phyloP scores from a whole-genome alignment of 352 stramenopile genomes.

The Peronospora destructor region DNA sequence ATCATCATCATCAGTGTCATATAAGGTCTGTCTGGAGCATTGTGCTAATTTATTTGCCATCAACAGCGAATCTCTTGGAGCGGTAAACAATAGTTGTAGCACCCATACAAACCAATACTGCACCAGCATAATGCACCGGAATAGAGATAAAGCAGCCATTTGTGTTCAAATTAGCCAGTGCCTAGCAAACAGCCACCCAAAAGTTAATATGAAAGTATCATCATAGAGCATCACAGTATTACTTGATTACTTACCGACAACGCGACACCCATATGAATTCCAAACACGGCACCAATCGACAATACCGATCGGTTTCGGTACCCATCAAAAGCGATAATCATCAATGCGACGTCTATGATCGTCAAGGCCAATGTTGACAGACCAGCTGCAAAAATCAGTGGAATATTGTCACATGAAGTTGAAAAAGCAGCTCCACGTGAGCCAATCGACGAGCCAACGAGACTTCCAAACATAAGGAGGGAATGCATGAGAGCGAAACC shows the following conservation, averaged over 20 bases:
- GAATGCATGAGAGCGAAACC: constrained; percentile 80
- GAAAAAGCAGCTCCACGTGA: constrained; percentile 68
- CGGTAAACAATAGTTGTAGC: constrained; percentile 41
- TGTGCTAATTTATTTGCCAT: constrained; percentile 21
- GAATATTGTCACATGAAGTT: constrained; percentile 58
- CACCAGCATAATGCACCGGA: constrained; percentile 64
- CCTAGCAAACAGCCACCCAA: constrained; percentile 15
- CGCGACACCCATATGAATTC: constrained; percentile 69
- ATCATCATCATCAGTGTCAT: too few relatives aligned
- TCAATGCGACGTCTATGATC: constrained; percentile 69
- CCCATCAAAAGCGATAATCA: constrained; percentile 77
- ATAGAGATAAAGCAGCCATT: constrained; percentile 78
- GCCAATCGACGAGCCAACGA: constrained; percentile 62
- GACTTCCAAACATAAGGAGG: constrained; percentile 79
- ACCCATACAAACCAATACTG: constrained; percentile 36
- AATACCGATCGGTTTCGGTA: constrained; percentile 59
- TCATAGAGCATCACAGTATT: not conserved
- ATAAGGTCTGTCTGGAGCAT: not conserved
- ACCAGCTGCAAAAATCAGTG: constrained; percentile 60
- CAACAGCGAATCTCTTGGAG: constrained; percentile 29
- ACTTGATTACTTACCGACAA: constrained; percentile 40
- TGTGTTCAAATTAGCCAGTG: constrained; percentile 63
- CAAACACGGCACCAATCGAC: constrained; percentile 42
- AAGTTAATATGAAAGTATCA: constrained; percentile 3
- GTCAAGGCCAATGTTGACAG: constrained; percentile 71